These are phyloP conservation scores for Boletellus ananas DNA, from an alignment of 768 basidiomycete genomes.

Conservation along the genomic window DNA sequence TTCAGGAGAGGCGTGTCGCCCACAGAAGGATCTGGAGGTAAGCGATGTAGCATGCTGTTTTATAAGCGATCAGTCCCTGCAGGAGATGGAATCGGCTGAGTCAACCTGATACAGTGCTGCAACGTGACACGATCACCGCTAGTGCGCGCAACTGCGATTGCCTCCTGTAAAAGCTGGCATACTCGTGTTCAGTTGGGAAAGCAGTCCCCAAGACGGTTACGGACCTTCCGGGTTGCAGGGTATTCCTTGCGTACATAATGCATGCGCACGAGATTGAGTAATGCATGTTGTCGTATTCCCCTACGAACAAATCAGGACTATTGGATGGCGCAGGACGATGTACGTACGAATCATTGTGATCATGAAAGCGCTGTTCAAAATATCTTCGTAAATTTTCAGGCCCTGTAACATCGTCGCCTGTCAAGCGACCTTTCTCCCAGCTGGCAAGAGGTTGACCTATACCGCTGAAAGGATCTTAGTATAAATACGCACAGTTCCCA, in stretches of 20 bases:
- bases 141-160: constrained; percentile 72
- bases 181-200: constrained; percentile 1
- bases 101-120: constrained; percentile 76
- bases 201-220: constrained; percentile 2
- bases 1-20: constrained; percentile 54
- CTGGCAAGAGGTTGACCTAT: constrained; percentile 33
- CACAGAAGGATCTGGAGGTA: constrained; percentile 42
- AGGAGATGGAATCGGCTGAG: constrained; percentile 1
- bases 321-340: neutral
- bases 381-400: constrained; percentile 70
- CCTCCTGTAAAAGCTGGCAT: constrained; percentile 65
- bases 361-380: constrained; percentile 84
- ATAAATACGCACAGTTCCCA: constrained; percentile 52
- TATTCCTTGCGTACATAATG: constrained; percentile 70
- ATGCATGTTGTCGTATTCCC: constrained; percentile 73
- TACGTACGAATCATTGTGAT: constrained; percentile 74
- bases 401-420: constrained; percentile 67
- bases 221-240: constrained; percentile 64
- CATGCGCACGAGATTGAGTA: constrained; percentile 74
- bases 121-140: constrained; percentile 67
- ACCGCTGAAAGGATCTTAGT: neutral
- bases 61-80: constrained; percentile 12
- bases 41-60: constrained; percentile 64
- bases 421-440: constrained; percentile 60
- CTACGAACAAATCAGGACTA: constrained; percentile 34